Evolutionary conservation across 2,329 filamentous ascomycete species (phyloP), one percentile per base, ranked within the genome.

Genomic region (Phyllachora maydis): DNA sequence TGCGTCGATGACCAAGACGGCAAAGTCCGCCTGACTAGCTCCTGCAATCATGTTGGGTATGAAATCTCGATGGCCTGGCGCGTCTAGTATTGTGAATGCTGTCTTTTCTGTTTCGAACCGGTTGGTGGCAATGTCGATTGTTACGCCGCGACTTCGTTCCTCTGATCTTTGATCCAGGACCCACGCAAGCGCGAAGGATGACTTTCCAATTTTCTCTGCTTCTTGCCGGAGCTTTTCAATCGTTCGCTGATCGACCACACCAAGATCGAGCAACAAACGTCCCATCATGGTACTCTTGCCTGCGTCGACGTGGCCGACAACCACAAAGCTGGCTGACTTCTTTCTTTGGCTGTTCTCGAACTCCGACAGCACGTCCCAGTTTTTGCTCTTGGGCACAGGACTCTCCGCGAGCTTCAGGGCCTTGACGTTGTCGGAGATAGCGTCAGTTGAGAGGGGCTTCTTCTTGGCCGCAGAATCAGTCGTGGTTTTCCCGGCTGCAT

Each of bases 41-140:
- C 88, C 88, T 3, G 85, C 85, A 43, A 98, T 93, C 88, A 98
- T 98, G 45, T 93, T 98, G 1, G 88, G 88, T 11, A 98, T 82
- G 41, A 95, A 98, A 43, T 98, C 88, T 30, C 72, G 66, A 46
- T 98, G 88, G 0, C 88, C 88, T 0, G 88, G 88, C 0, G 88
- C 85, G 43, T 98, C 88, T 4, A 98, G 59, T 21, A 98, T 92
- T 2, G 88, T 95, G 40, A 95, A 95, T 8, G 63, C 65, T 0
- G 81, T 88, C 24, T 63, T 74, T 2, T 78, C 70, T 0, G 90
- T 98, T 41, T 90, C 78, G 40, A 98, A 98, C 32, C 82, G 71
- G 42, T 91, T 91, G 11, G 77, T 91, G 6, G 88, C 85, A 39
- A 95, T 88, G 42, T 98, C 88, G 23, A 98, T 92, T 1, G 88